Evolutionary conservation across 805 yeast species (phyloP).

Genomic region (Candida rishiriensis): DNA sequence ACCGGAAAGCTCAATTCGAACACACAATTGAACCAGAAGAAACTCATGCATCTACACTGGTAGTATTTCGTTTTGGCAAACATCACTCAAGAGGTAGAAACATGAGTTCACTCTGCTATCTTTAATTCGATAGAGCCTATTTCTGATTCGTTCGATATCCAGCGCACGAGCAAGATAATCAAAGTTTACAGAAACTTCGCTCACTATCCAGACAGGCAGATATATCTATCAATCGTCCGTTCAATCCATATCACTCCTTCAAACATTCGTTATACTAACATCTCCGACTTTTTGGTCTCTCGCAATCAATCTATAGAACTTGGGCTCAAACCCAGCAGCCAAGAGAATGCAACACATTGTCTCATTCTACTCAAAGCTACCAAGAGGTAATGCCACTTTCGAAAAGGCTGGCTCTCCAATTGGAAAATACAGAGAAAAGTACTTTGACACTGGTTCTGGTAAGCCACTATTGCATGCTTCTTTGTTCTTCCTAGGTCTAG

Average conservation of each 20-base stretch:
- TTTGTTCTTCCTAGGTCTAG: conserved; percentile 60
- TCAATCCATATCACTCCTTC: background rate
- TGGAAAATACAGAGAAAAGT: conserved; percentile 80
- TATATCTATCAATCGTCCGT: background rate
- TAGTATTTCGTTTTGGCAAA: no score
- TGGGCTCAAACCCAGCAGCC: conserved; percentile 94
- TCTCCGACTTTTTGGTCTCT: background rate
- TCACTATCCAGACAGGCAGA: background rate
- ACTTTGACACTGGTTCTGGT: conserved; percentile 79
- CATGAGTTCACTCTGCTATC: no score
- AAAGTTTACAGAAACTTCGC: background rate
- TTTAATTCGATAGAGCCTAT: no score
- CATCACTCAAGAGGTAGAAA: no score
- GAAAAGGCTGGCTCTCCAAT: conserved; percentile 63
- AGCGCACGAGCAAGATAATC: no score
- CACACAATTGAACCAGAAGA: no score
- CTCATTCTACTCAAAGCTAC: conserved; percentile 90
- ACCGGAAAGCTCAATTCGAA: no score
- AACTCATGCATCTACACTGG: no score
- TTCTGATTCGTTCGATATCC: no score
- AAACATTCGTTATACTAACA: background rate
- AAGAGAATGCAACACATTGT: conserved; percentile 95
- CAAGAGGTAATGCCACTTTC: conserved; percentile 86
- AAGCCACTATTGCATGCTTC: conserved; percentile 79
- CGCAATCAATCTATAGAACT: conserved; percentile 47